Evolutionary conservation across 2,329 filamentous ascomycete species (phyloP).

Genomic region (Orbilia quercus): DNA sequence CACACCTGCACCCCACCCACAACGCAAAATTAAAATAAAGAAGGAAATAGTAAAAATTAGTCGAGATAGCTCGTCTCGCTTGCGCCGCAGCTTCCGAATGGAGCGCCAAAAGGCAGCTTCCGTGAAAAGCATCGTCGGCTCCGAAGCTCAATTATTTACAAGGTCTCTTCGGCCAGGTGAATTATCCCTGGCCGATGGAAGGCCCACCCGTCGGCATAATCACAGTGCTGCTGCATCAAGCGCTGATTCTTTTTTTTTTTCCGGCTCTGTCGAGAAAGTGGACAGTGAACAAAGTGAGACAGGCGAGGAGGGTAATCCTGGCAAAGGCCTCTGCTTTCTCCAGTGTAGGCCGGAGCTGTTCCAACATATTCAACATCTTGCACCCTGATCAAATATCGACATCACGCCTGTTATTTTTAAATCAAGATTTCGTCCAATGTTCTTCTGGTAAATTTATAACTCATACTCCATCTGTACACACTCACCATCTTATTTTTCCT

Average conservation of each 20-base stretch:
- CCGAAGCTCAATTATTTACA: constrained; percentile 10
- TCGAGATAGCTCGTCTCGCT: too few species aligned
- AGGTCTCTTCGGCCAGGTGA: not conserved
- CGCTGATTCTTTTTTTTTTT: constrained; percentile 32
- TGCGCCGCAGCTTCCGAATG: too few species aligned
- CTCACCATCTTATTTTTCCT: constrained; percentile 5
- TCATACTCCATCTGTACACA: constrained; percentile 1
- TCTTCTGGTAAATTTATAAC: constrained; percentile 16
- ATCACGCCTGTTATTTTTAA: constrained; percentile 21
- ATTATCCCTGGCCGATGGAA: constrained; percentile 34
- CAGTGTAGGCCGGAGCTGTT: constrained; percentile 31
- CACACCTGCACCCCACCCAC: too few species aligned
- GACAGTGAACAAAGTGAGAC: constrained; percentile 4
- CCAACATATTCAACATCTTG: constrained; percentile 18
- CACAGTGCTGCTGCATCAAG: constrained; percentile 31
- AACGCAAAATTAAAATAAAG: too few species aligned
- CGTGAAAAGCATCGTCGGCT: constrained; percentile 14
- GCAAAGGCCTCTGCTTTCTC: constrained; percentile 10
- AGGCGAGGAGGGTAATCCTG: not conserved
- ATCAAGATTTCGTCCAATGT: constrained; percentile 32
- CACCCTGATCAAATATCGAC: constrained; percentile 29
- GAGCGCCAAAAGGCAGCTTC: constrained; percentile 5
- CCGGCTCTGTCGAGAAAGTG: constrained; percentile 18
- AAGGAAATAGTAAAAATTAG: too few species aligned
- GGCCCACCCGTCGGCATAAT: constrained; percentile 51